Evolutionary conservation across 371 early-diverging fungal species (phyloP), one percentile per base, ranked within the genome.

Genomic region (Syncephalis plumigaleata): DNA sequence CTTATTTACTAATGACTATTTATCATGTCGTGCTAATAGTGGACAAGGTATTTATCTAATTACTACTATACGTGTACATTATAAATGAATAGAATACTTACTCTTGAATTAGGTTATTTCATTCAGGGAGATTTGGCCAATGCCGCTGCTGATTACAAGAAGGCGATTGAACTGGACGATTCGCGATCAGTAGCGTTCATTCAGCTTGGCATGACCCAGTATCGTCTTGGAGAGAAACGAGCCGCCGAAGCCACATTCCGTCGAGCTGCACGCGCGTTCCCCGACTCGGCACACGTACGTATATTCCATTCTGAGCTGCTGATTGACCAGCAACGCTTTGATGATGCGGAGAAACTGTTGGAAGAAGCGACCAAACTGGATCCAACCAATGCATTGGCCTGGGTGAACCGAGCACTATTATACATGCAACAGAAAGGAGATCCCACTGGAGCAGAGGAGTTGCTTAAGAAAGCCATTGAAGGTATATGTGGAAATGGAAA

Each of bases 271-370:
- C 68, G 71, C 56, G 72, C 75, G 49, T 95, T 94, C 71, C 73
- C 80, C 39, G 57, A 75, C 25, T 76, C 79, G 36, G 77, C 86
- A 31, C 95, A 96, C 59, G 81, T 92, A 21, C 88, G 74, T 72
- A 93, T 94, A 71, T 95, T 93, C 66, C 87, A 89, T 50, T 95
- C 92, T 57, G 97, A 96, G 66, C 71, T 96, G 17, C 62, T 91
- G 40, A 66, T 87, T 45, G 95, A 96, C 54, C 83, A 85, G 72
- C 68, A 62, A 46, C 38, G n/a, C 37, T 27, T 23, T 16, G 15
- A 25, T 42, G 20, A 37, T 18, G 36, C 21, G 31, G 16, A 25
- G 45, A 36, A n/a, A n/a, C 26, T 0, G 20, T 38, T 38, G 36
- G 31, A 17, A 24, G 18, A 18, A 39, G 20, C n/a, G 31, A 36